Percentiles rank a stretch among this genome's conserved stretches.
Conservation (phyloP, 1,284 basidiomycete species). For the Ustilago vetiveriae region DNA sequence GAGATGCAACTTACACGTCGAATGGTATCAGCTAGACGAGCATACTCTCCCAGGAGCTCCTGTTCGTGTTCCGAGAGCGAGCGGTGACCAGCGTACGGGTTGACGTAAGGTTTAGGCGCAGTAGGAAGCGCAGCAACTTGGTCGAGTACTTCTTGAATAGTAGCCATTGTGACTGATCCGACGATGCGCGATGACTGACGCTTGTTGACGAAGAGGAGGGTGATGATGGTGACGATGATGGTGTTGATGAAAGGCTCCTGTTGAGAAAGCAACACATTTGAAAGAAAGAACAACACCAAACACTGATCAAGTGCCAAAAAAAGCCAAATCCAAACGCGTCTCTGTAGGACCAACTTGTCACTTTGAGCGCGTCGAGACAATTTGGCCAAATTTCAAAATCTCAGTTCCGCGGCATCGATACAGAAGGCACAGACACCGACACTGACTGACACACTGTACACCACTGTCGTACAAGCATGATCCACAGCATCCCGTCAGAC, state of each 20-base stretch:
- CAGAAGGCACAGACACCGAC: constrained; percentile 1
- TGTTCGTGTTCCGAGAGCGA: constrained; percentile 53
- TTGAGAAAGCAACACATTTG: constrained; percentile 20
- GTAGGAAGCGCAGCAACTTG: constrained; percentile 39
- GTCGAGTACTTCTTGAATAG: constrained; percentile 42
- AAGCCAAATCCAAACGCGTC: constrained; percentile 10
- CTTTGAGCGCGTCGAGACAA: constrained; percentile 14
- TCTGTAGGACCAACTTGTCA: not conserved
- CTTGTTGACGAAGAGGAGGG: not conserved
- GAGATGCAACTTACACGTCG: constrained; percentile 48
- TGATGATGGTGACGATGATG: constrained; percentile 9
- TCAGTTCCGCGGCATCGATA: constrained; percentile 1
- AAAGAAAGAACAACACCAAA: constrained; percentile 18
- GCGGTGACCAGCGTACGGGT: constrained; percentile 61
- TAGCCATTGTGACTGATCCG: constrained; percentile 20
- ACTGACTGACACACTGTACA: no score
- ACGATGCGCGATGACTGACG: not conserved
- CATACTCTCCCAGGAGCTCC: constrained; percentile 62
- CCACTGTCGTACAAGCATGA: no score
- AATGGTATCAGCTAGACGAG: constrained; percentile 59
- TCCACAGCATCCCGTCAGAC: no score
- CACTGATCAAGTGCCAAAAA: constrained; percentile 15
- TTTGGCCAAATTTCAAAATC: not conserved
- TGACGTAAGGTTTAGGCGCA: constrained; percentile 41
- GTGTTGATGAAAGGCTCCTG: constrained; percentile 7